Evolutionary conservation across 331 rosid species (phyloP), one percentile per base, ranked within the genome.

Genomic region (Telfairia occidentalis): DNA sequence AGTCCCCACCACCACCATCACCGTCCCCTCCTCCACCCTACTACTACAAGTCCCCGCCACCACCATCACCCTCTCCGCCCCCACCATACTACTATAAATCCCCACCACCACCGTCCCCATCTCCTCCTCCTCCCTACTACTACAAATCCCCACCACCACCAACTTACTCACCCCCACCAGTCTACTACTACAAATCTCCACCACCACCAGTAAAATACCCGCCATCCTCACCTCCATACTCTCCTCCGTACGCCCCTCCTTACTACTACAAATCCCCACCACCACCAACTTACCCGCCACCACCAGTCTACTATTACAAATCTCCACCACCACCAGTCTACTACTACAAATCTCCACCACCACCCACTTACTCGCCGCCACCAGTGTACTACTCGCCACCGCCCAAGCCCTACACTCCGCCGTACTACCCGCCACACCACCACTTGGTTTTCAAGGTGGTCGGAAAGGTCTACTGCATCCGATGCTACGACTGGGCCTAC

Each of bases 381-480:
- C 85, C 85, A 1, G 42, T 54, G 0, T 7, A 76, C 0, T 28
- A 45, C 1, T 73, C 54, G 2, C 82, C 76, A 4, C 85, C 87
- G 0, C 80, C 81, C 0, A 86, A 88, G 2, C 37, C 63, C 0
- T 87, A 82, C 0, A 85, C 86, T 21, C 78, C 78, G 0, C 89
- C 89, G 0, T 86, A 86, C 66, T 23, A 82, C 0, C 85, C 83
- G 19, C 86, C 96, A 4, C 90, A 88, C 21, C 88, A 81, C 32
- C 76, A 85, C 77, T 71, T 86, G 61, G 66, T 92, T 2, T 87
- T 89, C 38, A 92, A 88, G 86, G 97, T 92, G n/a, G 94, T 88
- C 32, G 97, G 97, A 71, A 90, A 78, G 74, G 97, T 92, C 40
- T 92, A 90, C 78, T 87, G 90, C 87, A 88, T 77, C 81, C 82